These are phyloP conservation scores for Daucus carota DNA, from an alignment of 129 eudicot species.

Conservation along the genomic window DNA sequence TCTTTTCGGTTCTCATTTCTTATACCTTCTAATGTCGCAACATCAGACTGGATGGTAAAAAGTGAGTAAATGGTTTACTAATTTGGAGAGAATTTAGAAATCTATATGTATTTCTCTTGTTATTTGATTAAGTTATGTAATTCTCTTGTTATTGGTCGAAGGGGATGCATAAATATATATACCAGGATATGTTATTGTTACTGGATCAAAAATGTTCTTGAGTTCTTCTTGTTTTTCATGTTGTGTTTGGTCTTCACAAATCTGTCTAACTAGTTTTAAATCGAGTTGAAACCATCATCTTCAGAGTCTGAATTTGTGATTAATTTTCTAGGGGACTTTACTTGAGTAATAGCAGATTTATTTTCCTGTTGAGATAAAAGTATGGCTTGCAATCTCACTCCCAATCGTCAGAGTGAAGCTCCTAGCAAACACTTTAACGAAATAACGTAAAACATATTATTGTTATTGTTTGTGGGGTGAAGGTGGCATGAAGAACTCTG, in stretches of 20 bases:
- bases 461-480: constrained; percentile 28
- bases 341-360: too few relatives aligned
- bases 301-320: neutral
- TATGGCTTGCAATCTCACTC: too few relatives aligned
- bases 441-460: neutral
- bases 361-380: too few relatives aligned
- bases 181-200: neutral
- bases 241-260: neutral
- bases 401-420: too few relatives aligned
- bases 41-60: neutral
- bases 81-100: neutral
- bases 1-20: constrained; percentile 18
- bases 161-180: neutral
- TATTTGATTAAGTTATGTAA: neutral
- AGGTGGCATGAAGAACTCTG: constrained; percentile 74
- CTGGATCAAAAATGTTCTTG: neutral
- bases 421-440: neutral
- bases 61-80: neutral
- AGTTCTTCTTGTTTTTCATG: neutral
- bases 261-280: neutral
- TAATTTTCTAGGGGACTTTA: too few relatives aligned
- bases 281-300: neutral
- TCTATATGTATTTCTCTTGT: neutral
- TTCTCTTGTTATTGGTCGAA: neutral
- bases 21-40: constrained; percentile 1